Percentiles rank a stretch among this genome's conserved stretches.
Conservation (phyloP, 208 protist genomes). For the Leishmania lainsoni region DNA sequence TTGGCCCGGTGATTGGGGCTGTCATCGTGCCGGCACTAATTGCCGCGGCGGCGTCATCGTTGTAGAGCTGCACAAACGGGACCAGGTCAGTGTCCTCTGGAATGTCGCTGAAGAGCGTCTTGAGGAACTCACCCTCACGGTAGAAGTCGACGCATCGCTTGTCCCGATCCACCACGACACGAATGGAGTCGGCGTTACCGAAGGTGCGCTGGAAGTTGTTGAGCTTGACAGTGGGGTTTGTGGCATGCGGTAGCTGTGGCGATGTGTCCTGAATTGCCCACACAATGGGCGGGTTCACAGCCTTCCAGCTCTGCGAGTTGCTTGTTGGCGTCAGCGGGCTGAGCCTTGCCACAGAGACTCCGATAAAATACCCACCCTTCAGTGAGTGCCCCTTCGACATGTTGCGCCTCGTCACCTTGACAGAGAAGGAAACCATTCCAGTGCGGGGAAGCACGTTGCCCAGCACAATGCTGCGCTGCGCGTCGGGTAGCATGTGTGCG, state of each 20-base stretch:
- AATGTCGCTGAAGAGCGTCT: slow-evolving; percentile 85
- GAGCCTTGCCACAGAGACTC: slow-evolving; percentile 68
- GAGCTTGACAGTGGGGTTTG: slow-evolving; percentile 87
- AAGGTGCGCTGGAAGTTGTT: slow-evolving; percentile 92
- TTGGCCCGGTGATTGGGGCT: slow-evolving; percentile 72
- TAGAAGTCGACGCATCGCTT: slow-evolving; percentile 81
- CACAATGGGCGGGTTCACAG: slow-evolving; percentile 83
- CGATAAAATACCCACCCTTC: slow-evolving; percentile 91
- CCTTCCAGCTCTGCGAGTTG: slow-evolving; percentile 90
- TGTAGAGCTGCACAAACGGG: slow-evolving; percentile 93
- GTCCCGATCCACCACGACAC: slow-evolving; percentile 82
- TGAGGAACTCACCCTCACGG: slow-evolving; percentile 85
- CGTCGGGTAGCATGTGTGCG: slow-evolving; percentile 78
- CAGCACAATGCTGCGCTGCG: slow-evolving; percentile 87
- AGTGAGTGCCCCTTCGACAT: slow-evolving; percentile 89
- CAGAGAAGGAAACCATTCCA: slow-evolving; percentile 82
- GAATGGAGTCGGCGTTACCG: slow-evolving; percentile 80
- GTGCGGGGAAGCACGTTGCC: slow-evolving; percentile 80
- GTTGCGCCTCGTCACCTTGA: slow-evolving; percentile 74
- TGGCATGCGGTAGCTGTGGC: slow-evolving; percentile 87
- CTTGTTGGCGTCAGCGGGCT: slow-evolving; percentile 73
- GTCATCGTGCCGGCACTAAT: slow-evolving; percentile 84
- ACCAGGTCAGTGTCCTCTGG: slow-evolving; percentile 80
- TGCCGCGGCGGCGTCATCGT: slow-evolving; percentile 80
- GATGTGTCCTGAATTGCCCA: slow-evolving; percentile 92